phyloP scores from a whole-genome alignment of 2,329 filamentous ascomycete genomes.

The Escovopsis sp. region DNA sequence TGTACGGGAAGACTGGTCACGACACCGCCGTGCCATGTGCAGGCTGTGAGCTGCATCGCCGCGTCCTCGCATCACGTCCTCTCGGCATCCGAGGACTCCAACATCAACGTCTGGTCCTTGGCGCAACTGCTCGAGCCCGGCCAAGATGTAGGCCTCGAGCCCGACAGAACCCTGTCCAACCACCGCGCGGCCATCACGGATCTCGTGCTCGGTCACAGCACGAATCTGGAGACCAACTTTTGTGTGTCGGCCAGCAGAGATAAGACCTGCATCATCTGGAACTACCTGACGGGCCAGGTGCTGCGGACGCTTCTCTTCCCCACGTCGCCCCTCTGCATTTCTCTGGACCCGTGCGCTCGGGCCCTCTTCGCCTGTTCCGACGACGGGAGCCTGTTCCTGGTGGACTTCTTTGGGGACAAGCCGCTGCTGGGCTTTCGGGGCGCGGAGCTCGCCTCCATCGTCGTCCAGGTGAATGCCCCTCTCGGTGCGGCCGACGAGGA shows the following conservation, averaged over 20 bases:
- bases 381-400: constrained; percentile 62
- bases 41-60: constrained; percentile 61
- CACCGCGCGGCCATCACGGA: constrained; percentile 62
- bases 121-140: constrained; percentile 51
- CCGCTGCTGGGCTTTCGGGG: constrained; percentile 38
- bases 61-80: constrained; percentile 58
- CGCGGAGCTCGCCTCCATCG: constrained; percentile 38
- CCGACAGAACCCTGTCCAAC: constrained; percentile 61
- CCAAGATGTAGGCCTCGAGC: constrained; percentile 43
- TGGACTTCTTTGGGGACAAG: constrained; percentile 52
- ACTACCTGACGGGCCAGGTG: constrained; percentile 63
- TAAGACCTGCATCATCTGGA: constrained; percentile 84
- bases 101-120: constrained; percentile 83
- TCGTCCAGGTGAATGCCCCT: constrained; percentile 37
- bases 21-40: constrained; percentile 64
- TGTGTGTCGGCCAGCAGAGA: constrained; percentile 74
- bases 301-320: constrained; percentile 73
- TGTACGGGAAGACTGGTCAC: constrained; percentile 62
- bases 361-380: constrained; percentile 70
- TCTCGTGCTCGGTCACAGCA: constrained; percentile 47
- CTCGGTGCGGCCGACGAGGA: constrained; percentile 45
- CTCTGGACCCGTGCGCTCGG: constrained; percentile 69
- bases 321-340: constrained; percentile 52
- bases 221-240: constrained; percentile 56
- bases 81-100: constrained; percentile 72